These are phyloP conservation scores for Galerina marginata DNA, from an alignment of 768 basidiomycete genomes.

Conservation along the genomic window DNA sequence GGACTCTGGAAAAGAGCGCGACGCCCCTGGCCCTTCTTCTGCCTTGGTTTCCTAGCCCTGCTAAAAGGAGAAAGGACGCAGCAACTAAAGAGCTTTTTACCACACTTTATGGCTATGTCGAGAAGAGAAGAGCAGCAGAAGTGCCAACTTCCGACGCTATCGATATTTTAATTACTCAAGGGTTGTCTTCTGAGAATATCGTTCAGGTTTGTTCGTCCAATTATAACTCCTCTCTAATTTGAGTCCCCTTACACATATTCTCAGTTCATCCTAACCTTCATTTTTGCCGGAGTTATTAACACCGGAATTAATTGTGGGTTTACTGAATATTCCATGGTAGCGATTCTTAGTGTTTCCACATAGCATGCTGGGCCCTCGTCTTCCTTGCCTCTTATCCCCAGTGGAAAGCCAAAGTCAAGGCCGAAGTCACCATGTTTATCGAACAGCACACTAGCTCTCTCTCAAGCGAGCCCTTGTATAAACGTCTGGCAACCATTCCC, in stretches of 20 bases:
- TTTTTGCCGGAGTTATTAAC: constrained; percentile 43
- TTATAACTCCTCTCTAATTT: neutral
- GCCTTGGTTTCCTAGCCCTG: constrained; percentile 42
- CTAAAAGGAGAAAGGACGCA: constrained; percentile 33
- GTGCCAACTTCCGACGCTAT: constrained; percentile 36
- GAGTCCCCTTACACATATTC: neutral
- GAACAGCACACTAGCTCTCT: constrained; percentile 31
- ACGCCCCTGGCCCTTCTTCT: constrained; percentile 38
- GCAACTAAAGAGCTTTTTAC: constrained; percentile 37
- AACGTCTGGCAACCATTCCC: constrained; percentile 40
- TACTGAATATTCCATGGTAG: neutral
- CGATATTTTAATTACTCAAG: constrained; percentile 39
- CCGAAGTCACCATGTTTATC: constrained; percentile 38
- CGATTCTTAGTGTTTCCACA: neutral
- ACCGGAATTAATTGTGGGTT: constrained; percentile 41
- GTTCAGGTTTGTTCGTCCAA: constrained; percentile 25
- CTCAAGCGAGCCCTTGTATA: constrained; percentile 35
- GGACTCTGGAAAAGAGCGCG: constrained; percentile 39
- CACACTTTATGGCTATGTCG: constrained; percentile 32
- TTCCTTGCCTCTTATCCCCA: constrained; percentile 38
- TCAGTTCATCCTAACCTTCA: constrained; percentile 37
- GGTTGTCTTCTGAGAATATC: constrained; percentile 31
- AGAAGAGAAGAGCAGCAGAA: constrained; percentile 30
- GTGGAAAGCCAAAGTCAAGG: constrained; percentile 40
- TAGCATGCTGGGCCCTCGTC: constrained; percentile 45